Conservation (phyloP, 805 yeast species). For the Metschnikowia continentalis region DNA sequence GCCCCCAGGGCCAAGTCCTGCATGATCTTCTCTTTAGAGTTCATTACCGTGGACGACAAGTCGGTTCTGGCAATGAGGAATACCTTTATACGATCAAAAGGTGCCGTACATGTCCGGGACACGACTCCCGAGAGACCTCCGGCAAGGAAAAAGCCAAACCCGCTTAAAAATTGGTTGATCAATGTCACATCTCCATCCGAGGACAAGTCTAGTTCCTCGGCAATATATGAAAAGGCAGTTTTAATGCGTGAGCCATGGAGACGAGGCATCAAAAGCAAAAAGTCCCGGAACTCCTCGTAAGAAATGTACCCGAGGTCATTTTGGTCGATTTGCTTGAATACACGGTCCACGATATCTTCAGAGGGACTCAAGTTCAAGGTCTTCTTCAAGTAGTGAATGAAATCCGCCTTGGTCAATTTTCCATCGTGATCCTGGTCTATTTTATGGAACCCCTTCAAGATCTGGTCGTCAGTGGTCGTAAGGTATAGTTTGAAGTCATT, state of each 20-base stretch:
- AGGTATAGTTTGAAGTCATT: slow-evolving; percentile 66
- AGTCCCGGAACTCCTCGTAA: slow-evolving; percentile 82
- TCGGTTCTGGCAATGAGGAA: slow-evolving; percentile 90
- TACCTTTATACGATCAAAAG: slow-evolving; percentile 92
- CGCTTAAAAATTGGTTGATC: slow-evolving; percentile 71
- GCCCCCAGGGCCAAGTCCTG: slow-evolving; percentile 34
- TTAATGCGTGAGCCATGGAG: slow-evolving; percentile 68
- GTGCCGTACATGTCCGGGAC: slow-evolving; percentile 94
- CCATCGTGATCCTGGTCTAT: slow-evolving; percentile 77
- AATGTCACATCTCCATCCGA: slow-evolving; percentile 92
- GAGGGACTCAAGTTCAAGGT: slow-evolving; percentile 52
- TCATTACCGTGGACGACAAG: slow-evolving; percentile 62
- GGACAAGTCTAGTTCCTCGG: slow-evolving; percentile 73
- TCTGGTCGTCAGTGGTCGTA: slow-evolving; percentile 64
- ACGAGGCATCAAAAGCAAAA: slow-evolving; percentile 78
- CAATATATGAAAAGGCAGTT: slow-evolving; percentile 78
- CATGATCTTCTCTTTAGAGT: slow-evolving; percentile 47
- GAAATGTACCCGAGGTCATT: slow-evolving; percentile 65
- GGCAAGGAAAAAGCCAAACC: slow-evolving; percentile 86
- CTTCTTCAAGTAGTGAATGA: slow-evolving; percentile 56
- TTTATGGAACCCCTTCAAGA: slow-evolving; percentile 59
- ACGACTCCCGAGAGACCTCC: slow-evolving; percentile 96
- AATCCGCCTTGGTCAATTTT: slow-evolving; percentile 57
- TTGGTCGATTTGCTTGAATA: slow-evolving; percentile 54
- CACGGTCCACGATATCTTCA: slow-evolving; percentile 46